Base-by-base conservation (phyloP, 2,329 filamentous ascomycete genomes). In the Ascochyta lentis region DNA sequence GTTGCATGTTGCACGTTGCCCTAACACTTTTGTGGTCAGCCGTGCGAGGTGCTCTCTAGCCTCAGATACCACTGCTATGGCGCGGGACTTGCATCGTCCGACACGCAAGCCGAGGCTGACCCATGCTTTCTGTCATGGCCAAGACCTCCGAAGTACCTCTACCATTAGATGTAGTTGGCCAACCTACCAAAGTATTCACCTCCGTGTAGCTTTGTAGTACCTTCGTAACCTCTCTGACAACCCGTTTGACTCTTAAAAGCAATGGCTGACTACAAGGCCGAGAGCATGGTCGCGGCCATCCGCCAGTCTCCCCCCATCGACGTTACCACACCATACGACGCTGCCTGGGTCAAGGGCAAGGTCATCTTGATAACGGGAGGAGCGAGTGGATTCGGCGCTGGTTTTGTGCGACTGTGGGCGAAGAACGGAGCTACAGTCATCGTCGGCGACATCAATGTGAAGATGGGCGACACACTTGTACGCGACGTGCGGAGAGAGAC, bases 391-490 rank as follows among this genome's bases (percentile, higher is more conserved):
- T 77, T 76, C 47, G 75, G 76, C 3, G 76, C 73, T 19, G 74
- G 60, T 19, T 78, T 78, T 51, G 75, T 74, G 12, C 58, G 65
- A 19, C 55, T 70, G 35, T 78, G 76, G 76, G 75, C 73, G 3
- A 61, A 65, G 16, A 56, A 69, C 27, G 76, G 76, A 19, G 86
- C 87, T 1, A 82, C 84, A 60, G 75, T 90, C 42, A 79, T 89
- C 60, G 78, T 90, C 35, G 87, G 86, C 38, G 88, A 90, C 71
- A 76, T 90, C 65, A 83, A 85, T 66, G 78, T 81, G 53, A 60
- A 72, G 16, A 78, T 77, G 9, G 87, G 86, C 23, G 79, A 84
- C 60, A 71, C 77, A 22, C 77, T 90, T 23, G 81, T 85, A 8
- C 80, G 82, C 12, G 77, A 82, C 26, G 73, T 88, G 35, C 79